Evolutionary conservation across 2,329 filamentous ascomycete genomes (phyloP).

Genomic region (Dothistroma pini): DNA sequence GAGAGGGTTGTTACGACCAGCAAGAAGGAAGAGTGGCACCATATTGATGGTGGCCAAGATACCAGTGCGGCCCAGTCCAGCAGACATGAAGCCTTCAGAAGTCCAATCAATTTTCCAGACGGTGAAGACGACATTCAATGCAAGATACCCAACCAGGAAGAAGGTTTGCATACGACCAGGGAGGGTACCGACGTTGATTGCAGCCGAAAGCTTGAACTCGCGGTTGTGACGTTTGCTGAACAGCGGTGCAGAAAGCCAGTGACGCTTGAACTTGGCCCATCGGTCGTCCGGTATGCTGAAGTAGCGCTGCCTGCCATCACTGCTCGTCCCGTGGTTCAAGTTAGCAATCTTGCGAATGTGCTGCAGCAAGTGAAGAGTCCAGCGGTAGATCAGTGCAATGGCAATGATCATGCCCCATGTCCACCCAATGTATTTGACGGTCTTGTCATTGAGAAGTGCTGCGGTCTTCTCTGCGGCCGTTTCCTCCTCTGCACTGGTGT

Average conservation of each 20-base stretch:
- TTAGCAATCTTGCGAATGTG: slow-evolving; percentile 72
- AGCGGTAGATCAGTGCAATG: slow-evolving; percentile 64
- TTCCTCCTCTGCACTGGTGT: slow-evolving; percentile 9
- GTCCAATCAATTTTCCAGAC: slow-evolving; percentile 55
- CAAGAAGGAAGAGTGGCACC: slow-evolving; percentile 70
- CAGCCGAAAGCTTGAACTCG: slow-evolving; percentile 49
- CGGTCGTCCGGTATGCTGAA: slow-evolving; percentile 61
- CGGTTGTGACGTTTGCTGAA: slow-evolving; percentile 48
- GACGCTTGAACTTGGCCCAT: slow-evolving; percentile 45
- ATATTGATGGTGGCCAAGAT: slow-evolving; percentile 71
- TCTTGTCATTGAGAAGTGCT: slow-evolving; percentile 28
- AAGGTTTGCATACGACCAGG: slow-evolving; percentile 48
- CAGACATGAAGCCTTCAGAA: slow-evolving; percentile 66
- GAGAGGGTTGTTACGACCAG: slow-evolving; percentile 73
- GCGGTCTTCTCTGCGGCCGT: slow-evolving; percentile 15
- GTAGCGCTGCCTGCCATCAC: slow-evolving; percentile 60
- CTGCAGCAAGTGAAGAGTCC: slow-evolving; percentile 57
- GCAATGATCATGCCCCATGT: slow-evolving; percentile 61
- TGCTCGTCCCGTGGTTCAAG: slow-evolving; percentile 66
- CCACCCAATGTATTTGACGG: slow-evolving; percentile 35
- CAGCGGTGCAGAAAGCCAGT: slow-evolving; percentile 47
- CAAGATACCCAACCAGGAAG: slow-evolving; percentile 47
- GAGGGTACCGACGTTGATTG: slow-evolving; percentile 48
- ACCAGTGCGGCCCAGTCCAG: slow-evolving; percentile 66
- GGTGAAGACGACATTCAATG: slow-evolving; percentile 46